phyloP scores from a whole-genome alignment of 768 basidiomycete genomes.

The Russula ochroleuca region DNA sequence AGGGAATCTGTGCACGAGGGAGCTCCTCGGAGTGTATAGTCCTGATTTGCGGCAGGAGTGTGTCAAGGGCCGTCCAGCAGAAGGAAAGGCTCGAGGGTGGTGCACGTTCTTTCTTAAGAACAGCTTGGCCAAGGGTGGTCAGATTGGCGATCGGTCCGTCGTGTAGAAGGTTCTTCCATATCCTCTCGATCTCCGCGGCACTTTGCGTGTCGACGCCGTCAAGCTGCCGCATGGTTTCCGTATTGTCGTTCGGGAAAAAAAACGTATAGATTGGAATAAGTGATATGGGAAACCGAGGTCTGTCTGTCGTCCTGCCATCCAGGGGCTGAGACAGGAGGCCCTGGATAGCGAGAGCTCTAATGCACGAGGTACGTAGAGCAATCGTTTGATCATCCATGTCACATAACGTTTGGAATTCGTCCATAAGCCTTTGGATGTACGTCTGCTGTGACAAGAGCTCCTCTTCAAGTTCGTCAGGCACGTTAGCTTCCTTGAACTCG shows the following conservation, averaged over 20 bases:
- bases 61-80: conserved; percentile 16
- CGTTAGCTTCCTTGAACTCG: neutral
- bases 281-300: neutral
- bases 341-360: conserved; percentile 4
- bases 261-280: conserved; percentile 5
- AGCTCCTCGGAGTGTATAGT: neutral
- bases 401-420: neutral
- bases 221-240: too few relatives aligned
- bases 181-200: neutral
- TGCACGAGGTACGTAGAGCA: conserved; percentile 9
- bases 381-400: neutral
- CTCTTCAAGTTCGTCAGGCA: neutral
- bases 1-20: neutral
- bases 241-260: neutral
- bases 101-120: neutral
- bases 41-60: conserved; percentile 4
- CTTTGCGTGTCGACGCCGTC: too few relatives aligned
- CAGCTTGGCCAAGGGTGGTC: neutral
- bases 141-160: conserved; percentile 15
- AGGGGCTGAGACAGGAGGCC: conserved; percentile 2
- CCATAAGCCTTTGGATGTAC: neutral
- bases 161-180: conserved; percentile 1
- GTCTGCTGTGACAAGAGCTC: neutral
- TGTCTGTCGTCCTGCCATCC: neutral
- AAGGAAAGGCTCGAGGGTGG: conserved; percentile 1